Evolutionary conservation across 441 rosid species (phyloP).

Genomic region (Gossypium davidsonii): DNA sequence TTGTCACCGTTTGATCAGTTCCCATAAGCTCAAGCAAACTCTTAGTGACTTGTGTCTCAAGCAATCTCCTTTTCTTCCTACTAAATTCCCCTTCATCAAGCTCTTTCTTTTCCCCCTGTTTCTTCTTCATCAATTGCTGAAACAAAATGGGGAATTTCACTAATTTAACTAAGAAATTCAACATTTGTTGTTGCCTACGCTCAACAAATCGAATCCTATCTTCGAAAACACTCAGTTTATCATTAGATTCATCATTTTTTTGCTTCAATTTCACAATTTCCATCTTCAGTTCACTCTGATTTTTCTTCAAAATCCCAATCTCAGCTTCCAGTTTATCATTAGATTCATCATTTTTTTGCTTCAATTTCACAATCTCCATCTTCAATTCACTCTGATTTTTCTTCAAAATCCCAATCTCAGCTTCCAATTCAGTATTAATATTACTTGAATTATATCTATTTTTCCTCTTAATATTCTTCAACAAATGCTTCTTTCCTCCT

Average conservation of each 20-base stretch:
- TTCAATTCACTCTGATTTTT: slow-evolving; percentile 37
- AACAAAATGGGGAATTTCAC: slow-evolving; percentile 35
- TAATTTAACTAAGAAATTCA: slow-evolving; percentile 42
- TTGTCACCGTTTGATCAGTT: not conserved
- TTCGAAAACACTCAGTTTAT: slow-evolving; percentile 29
- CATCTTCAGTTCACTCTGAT: slow-evolving; percentile 32
- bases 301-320: slow-evolving; percentile 38
- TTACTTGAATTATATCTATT: slow-evolving; percentile 21
- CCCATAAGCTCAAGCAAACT: slow-evolving; percentile 14
- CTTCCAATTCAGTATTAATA: slow-evolving; percentile 15
- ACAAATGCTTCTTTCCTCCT: slow-evolving; percentile 59
- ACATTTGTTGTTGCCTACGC: slow-evolving; percentile 43
- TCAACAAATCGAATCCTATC: slow-evolving; percentile 43
- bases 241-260: slow-evolving; percentile 36
- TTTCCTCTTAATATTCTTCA: slow-evolving; percentile 55
- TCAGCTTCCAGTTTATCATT: slow-evolving; percentile 33
- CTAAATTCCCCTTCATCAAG: slow-evolving; percentile 26
- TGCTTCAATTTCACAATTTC: slow-evolving; percentile 42
- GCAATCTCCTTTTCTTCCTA: slow-evolving; percentile 37
- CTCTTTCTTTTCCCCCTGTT: slow-evolving; percentile 32
- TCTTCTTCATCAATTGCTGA: slow-evolving; percentile 38
- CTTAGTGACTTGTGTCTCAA: slow-evolving; percentile 25
- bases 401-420: slow-evolving; percentile 37
- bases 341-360: slow-evolving; percentile 37
- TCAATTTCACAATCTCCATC: slow-evolving; percentile 39